phyloP scores from a whole-genome alignment of 441 rosid species.

The Mallotus japonicus region DNA sequence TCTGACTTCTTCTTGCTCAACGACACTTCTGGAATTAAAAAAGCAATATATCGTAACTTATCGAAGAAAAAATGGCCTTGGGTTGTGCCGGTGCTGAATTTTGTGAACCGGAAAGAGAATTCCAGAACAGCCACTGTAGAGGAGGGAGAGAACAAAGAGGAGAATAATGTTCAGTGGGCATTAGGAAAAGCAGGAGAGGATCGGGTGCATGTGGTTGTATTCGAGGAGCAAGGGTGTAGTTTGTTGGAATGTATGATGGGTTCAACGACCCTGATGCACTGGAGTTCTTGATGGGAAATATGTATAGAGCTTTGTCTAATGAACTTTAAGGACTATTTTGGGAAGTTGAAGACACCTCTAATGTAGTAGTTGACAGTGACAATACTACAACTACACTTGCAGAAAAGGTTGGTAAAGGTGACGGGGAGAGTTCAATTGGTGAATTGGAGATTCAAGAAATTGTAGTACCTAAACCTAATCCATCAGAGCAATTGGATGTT shows the following conservation, averaged over 20 bases:
- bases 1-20: no score
- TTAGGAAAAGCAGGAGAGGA: slow-evolving; percentile 97
- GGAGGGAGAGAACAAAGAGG: slow-evolving; percentile 33
- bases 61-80: slow-evolving; percentile 83
- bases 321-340: slow-evolving; percentile 90
- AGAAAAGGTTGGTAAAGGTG: slow-evolving; percentile 27
- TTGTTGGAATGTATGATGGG: slow-evolving; percentile 92
- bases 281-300: slow-evolving; percentile 94
- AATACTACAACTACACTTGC: slow-evolving; percentile 24
- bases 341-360: slow-evolving; percentile 57
- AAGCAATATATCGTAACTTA: slow-evolving; percentile 49
- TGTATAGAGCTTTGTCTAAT: slow-evolving; percentile 78
- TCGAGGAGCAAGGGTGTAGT: slow-evolving; percentile 95
- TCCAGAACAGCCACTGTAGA: slow-evolving; percentile 24
- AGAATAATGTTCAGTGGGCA: slow-evolving; percentile 86
- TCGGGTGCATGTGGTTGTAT: slow-evolving; percentile 89
- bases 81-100: slow-evolving; percentile 90
- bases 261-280: slow-evolving; percentile 96
- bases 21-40: slow-evolving; percentile 53
- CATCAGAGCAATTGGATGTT: slow-evolving; percentile 20
- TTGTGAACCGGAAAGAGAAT: slow-evolving; percentile 55
- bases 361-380: slow-evolving; percentile 23
- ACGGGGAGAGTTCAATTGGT: slow-evolving; percentile 18
- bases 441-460: slow-evolving; percentile 19
- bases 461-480: slow-evolving; percentile 5